phyloP scores from a whole-genome alignment of 768 basidiomycete species.

The Mycena filopes region DNA sequence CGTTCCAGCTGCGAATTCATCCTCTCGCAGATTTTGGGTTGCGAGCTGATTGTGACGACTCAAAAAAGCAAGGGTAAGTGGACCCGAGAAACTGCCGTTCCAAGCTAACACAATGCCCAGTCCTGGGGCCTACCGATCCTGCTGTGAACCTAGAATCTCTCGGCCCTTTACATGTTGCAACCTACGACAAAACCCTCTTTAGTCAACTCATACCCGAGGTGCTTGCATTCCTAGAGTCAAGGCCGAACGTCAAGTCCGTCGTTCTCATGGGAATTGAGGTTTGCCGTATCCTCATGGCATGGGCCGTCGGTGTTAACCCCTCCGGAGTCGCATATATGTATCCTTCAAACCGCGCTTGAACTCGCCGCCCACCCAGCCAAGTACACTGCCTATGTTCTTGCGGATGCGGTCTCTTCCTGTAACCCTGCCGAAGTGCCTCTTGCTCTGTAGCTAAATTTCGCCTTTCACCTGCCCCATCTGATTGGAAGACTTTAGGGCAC shows the following conservation, averaged over 20 bases:
- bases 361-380: slow-evolving; percentile 56
- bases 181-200: slow-evolving; percentile 83
- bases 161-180: slow-evolving; percentile 66
- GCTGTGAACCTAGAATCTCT: slow-evolving; percentile 67
- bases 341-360: slow-evolving; percentile 84
- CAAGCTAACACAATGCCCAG: slow-evolving; percentile 45
- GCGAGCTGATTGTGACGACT: slow-evolving; percentile 84
- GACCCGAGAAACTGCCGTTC: background rate
- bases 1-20: slow-evolving; percentile 5
- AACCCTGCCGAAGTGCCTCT: slow-evolving; percentile 84
- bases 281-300: slow-evolving; percentile 30
- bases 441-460: slow-evolving; percentile 61
- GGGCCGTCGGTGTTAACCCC: background rate
- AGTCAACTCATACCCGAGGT: slow-evolving; percentile 86
- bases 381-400: slow-evolving; percentile 71
- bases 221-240: slow-evolving; percentile 56
- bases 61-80: slow-evolving; percentile 80
- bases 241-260: slow-evolving; percentile 63
- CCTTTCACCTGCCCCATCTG: background rate
- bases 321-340: slow-evolving; percentile 85
- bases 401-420: slow-evolving; percentile 86
- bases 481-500: slow-evolving; percentile 27
- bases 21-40: slow-evolving; percentile 64
- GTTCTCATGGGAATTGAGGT: slow-evolving; percentile 93
- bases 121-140: slow-evolving; percentile 74